Conservation (phyloP, 139 green algal genomes). For the Chlorella sp. region DNA sequence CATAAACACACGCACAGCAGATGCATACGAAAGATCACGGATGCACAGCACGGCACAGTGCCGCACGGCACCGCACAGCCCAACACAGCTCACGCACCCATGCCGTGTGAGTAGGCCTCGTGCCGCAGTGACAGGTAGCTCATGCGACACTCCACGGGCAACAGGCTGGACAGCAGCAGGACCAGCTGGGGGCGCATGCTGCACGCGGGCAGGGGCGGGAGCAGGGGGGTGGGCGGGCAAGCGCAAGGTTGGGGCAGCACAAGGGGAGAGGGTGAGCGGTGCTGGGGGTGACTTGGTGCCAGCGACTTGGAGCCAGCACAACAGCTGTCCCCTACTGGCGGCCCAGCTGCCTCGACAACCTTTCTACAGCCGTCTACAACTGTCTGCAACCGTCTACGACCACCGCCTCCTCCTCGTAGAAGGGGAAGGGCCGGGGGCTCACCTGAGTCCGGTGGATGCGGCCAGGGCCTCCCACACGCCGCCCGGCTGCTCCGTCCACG, state of each 20-base stretch:
- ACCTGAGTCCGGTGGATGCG: constrained; percentile 13
- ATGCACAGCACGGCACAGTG: background rate
- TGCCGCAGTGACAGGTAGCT: constrained; percentile 38
- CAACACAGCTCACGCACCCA: background rate
- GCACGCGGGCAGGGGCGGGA: background rate
- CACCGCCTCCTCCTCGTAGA: too few relatives aligned
- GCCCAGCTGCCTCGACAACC: too few relatives aligned
- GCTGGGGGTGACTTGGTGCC: too few relatives aligned
- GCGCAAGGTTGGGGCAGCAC: background rate
- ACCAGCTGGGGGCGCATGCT: constrained; percentile 34
- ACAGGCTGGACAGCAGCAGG: constrained; percentile 35
- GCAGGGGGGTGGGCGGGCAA: background rate
- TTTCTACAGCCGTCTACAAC: too few relatives aligned
- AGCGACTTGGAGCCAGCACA: too few relatives aligned
- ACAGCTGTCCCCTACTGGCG: too few relatives aligned
- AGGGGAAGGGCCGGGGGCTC: background rate
- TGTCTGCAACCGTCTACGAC: too few relatives aligned
- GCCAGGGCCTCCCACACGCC: constrained; percentile 36
- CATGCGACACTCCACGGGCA: constrained; percentile 34
- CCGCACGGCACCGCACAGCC: background rate
- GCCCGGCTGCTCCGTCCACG: constrained; percentile 12
- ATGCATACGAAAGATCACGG: too few relatives aligned
- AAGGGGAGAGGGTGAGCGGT: too few relatives aligned
- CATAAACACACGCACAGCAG: too few relatives aligned
- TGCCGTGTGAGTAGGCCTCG: constrained; percentile 10